phyloP scores from a whole-genome alignment of 179 eudicot species.

The Actinidia polygama region DNA sequence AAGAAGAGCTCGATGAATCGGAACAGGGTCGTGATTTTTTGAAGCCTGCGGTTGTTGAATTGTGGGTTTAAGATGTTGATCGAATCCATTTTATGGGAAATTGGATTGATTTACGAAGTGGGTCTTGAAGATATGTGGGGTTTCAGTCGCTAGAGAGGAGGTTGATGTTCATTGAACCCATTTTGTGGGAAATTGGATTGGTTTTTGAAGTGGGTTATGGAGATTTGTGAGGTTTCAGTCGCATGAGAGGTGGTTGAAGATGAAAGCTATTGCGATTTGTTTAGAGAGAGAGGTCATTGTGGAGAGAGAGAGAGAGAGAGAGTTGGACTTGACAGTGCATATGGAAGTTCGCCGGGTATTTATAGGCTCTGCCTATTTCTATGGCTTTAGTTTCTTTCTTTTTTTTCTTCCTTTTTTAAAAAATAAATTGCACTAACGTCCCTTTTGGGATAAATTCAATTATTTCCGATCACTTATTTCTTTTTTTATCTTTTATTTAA shows the following conservation, averaged over 20 bases:
- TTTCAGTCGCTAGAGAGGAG: constrained; percentile 12
- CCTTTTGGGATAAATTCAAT: too few species aligned
- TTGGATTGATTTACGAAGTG: background rate
- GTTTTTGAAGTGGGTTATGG: background rate
- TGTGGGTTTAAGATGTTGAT: constrained; percentile 46
- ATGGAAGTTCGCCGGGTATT: background rate
- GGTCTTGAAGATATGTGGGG: background rate
- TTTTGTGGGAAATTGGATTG: constrained; percentile 26
- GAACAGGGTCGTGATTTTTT: constrained; percentile 51
- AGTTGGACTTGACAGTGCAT: background rate
- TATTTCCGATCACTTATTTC: too few species aligned
- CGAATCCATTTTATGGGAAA: constrained; percentile 50
- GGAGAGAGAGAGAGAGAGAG: background rate
- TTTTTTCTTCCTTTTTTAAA: background rate
- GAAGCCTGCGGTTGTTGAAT: constrained; percentile 51
- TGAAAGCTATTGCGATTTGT: background rate
- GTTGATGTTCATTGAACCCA: constrained; percentile 40
- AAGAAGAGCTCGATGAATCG: constrained; percentile 64
- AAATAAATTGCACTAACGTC: background rate
- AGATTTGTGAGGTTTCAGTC: constrained; percentile 10
- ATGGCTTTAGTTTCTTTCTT: background rate
- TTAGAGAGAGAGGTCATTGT: constrained; percentile 1
- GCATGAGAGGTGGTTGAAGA: constrained; percentile 11
- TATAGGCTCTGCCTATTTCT: background rate
- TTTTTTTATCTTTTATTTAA: too few species aligned